Evolutionary conservation across 441 rosid species (phyloP).

Genomic region (Iberis amara): DNA sequence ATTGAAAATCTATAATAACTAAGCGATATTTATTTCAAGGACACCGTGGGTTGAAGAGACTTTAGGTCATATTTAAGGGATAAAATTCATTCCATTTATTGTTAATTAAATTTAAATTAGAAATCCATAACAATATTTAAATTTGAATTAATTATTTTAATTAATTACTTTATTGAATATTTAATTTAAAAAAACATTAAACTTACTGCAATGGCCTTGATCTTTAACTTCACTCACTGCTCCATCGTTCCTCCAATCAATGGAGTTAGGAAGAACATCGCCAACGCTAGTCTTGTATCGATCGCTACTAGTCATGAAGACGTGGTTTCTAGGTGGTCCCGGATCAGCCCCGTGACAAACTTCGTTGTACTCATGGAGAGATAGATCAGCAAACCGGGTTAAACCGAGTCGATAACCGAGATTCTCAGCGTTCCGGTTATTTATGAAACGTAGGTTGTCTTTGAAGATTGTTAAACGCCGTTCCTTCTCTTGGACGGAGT

Average conservation of each 20-base stretch:
- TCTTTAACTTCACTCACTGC: constrained; percentile 40
- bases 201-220: constrained; percentile 42
- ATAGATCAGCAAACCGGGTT: constrained; percentile 40
- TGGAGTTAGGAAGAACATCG: constrained; percentile 34
- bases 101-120: no score
- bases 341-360: constrained; percentile 34
- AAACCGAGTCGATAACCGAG: constrained; percentile 33
- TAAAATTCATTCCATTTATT: no score
- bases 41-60: no score
- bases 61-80: no score
- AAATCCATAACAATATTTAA: no score
- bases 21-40: no score
- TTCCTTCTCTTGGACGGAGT: constrained; percentile 36
- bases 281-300: constrained; percentile 32
- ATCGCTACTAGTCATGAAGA: constrained; percentile 30
- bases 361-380: constrained; percentile 38
- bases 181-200: no score
- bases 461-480: constrained; percentile 32
- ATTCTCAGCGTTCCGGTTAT: constrained; percentile 28
- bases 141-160: no score
- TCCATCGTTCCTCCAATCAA: constrained; percentile 41
- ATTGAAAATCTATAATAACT: no score
- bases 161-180: no score
- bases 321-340: constrained; percentile 28
- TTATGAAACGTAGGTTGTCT: constrained; percentile 37